Conservation (phyloP, 1,284 basidiomycete species). For the Exobasidium cylindrosporum region DNA sequence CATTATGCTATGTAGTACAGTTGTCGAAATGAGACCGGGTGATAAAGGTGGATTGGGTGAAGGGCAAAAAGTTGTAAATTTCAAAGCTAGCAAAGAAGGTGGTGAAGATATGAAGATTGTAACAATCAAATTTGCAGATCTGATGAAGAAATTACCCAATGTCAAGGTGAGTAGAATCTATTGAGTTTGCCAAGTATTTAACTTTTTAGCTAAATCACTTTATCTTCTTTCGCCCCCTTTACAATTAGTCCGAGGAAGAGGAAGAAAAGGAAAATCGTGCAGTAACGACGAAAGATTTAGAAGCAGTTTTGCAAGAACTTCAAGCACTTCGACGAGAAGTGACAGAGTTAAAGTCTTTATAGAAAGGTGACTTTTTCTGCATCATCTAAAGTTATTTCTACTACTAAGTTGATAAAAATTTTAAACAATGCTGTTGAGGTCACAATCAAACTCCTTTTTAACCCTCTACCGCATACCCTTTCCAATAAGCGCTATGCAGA, state of each 20-base stretch:
- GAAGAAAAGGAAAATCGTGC: conserved; percentile 9
- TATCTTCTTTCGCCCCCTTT: background rate
- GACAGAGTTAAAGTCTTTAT: conserved; percentile 13
- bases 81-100: conserved; percentile 10
- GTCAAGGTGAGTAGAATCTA: background rate
- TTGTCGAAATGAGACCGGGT: conserved; percentile 8
- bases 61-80: background rate
- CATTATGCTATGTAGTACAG: conserved; percentile 2
- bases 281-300: conserved; percentile 11
- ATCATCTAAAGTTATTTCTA: too few species aligned
- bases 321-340: conserved; percentile 13
- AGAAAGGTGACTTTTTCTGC: too few species aligned
- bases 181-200: too few species aligned
- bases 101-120: conserved; percentile 13
- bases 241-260: background rate
- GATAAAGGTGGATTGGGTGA: background rate
- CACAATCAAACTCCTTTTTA: too few species aligned
- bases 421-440: too few species aligned
- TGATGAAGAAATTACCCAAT: conserved; percentile 16
- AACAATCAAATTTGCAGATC: conserved; percentile 25
- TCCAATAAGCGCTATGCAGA: too few species aligned
- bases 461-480: too few species aligned
- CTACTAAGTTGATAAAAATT: too few species aligned
- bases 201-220: too few species aligned
- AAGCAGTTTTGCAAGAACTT: conserved; percentile 12